Evolutionary conservation across 169 alveolate species (phyloP), one percentile per base, ranked within the genome.

Genomic region (Eimeria maxima): DNA sequence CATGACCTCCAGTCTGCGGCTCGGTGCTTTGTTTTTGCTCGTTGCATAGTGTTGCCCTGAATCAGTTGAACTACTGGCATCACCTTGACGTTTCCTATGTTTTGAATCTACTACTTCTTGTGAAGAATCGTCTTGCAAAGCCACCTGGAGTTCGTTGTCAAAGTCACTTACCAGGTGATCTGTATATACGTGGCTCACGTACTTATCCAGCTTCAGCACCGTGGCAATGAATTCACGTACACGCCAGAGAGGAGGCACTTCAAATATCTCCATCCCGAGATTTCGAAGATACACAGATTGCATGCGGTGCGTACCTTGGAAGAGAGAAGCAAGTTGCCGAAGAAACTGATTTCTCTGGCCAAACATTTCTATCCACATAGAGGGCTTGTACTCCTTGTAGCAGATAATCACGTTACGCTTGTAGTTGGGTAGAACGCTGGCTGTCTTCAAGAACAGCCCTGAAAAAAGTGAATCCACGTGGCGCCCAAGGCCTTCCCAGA

Each of bases 221-320:
- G 90, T 88, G 42, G 81, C 38, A 29, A 81, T 71, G 80, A 95
- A 95, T 47, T 95, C 97, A 33, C 93, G 91, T 53, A 95, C 60
- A 57, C 95, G 95, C 86, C 94, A 89, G 86, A 91, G n/a, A n/a
- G 90, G 94, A 14, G 97, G 97, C 65, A 95, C 95, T 42, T 95
- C 97, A 65, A 95, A 90, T 55, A 95, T 90, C 65, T 95, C 97
- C 97, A 95, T 95, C 60, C 97, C 97, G 53, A 95, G 95, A 45
- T 95, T 89, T n/a, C 95, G 95, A n/a, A 95, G 95, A 83, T 95
- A 95, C 38, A 91, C 90, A 84, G 97, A 95, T 13, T 90, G 97
- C 47, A 94, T 81, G 90, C 94, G 96, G 27, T 94, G 96, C 20
- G 91, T 88, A 45, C 94, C 90, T 16, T 81, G 91, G 27, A 94